These are phyloP conservation scores for Fusarium piperis DNA, from an alignment of 2,329 filamentous ascomycete species.

Conservation along the genomic window DNA sequence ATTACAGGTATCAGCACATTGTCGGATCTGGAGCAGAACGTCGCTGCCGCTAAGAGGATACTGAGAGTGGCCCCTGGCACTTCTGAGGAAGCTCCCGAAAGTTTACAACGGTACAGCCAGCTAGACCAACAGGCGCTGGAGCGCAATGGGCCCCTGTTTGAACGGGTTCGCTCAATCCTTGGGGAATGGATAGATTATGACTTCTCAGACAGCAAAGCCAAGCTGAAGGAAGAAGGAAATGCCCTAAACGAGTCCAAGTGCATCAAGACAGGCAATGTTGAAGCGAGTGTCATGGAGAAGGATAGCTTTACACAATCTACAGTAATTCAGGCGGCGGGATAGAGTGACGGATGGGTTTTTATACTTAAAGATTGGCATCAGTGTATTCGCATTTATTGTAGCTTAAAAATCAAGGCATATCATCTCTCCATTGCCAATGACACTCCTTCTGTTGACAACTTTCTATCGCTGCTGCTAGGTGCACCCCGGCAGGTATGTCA, in stretches of 20 bases:
- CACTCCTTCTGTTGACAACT: no score
- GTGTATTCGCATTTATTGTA: no score
- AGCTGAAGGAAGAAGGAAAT: neutral
- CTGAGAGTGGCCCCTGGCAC: neutral
- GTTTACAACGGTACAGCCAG: neutral
- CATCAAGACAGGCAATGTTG: neutral
- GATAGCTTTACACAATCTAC: neutral
- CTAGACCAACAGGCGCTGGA: neutral
- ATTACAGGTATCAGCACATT: neutral
- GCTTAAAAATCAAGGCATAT: no score
- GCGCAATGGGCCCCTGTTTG: neutral
- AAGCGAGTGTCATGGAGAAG: neutral
- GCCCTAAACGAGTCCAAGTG: neutral
- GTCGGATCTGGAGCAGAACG: neutral
- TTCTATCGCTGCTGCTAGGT: no score
- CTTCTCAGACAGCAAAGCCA: neutral
- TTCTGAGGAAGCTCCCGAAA: neutral
- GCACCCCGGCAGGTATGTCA: no score
- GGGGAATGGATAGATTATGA: neutral
- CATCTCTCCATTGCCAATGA: no score
- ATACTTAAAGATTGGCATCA: neutral
- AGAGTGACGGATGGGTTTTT: neutral
- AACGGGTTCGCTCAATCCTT: neutral
- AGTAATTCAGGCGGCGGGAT: neutral
- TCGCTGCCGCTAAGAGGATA: neutral